Conservation (phyloP, 2,329 filamentous ascomycete genomes). For the Pseudogymnoascus sp. region DNA sequence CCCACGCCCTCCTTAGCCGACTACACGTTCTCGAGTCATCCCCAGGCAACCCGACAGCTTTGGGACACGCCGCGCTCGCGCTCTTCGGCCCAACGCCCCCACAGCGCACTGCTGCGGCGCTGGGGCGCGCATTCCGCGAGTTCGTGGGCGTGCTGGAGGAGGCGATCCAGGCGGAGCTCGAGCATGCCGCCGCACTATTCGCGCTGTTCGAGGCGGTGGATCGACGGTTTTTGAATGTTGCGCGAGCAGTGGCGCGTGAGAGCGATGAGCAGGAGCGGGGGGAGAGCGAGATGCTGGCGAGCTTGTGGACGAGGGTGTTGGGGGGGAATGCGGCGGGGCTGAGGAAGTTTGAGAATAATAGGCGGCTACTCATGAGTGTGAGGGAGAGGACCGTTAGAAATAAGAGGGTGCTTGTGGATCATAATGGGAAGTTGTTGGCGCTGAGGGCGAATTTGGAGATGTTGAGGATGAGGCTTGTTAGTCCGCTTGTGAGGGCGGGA, state of each 20-base stretch:
- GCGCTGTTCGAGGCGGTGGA: slow-evolving; percentile 88
- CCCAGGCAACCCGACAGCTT: slow-evolving; percentile 51
- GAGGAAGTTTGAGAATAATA: slow-evolving; percentile 90
- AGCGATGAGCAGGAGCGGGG: slow-evolving; percentile 69
- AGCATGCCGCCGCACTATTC: slow-evolving; percentile 72
- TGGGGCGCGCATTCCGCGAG: slow-evolving; percentile 82
- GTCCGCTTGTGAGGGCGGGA: slow-evolving; percentile 65
- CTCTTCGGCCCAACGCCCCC: slow-evolving; percentile 73
- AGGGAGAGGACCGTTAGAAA: slow-evolving; percentile 77
- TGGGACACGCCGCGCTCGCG: slow-evolving; percentile 61
- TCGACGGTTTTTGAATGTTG: slow-evolving; percentile 79
- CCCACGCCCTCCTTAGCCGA: slow-evolving; percentile 67
- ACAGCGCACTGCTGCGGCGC: slow-evolving; percentile 69
- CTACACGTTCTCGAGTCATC: slow-evolving; percentile 50
- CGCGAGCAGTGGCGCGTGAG: slow-evolving; percentile 77
- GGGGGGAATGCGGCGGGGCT: slow-evolving; percentile 66
- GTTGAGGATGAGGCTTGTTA: slow-evolving; percentile 74
- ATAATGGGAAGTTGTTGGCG: slow-evolving; percentile 74
- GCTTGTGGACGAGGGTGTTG: slow-evolving; percentile 78
- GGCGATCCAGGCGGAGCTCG: slow-evolving; percentile 75
- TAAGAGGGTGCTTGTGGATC: slow-evolving; percentile 77
- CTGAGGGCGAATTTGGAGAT: slow-evolving; percentile 81
- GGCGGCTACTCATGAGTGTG: slow-evolving; percentile 66
- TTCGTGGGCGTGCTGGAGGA: slow-evolving; percentile 84
- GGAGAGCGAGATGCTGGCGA: slow-evolving; percentile 72